Evolutionary conservation across 2,329 filamentous ascomycete genomes (phyloP).

Genomic region (Aschersonia sp.): DNA sequence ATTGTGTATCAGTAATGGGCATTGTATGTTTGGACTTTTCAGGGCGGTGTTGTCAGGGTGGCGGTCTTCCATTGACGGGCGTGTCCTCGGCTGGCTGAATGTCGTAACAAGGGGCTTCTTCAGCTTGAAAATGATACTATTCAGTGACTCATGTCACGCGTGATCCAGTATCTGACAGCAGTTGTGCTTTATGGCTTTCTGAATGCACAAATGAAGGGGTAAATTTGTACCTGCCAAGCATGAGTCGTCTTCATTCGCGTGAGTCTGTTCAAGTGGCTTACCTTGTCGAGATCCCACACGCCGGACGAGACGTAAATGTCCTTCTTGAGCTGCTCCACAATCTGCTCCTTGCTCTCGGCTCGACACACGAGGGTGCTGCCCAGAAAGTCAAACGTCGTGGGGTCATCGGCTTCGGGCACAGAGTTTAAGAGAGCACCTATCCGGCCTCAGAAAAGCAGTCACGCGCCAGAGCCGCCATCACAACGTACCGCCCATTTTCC

Average conservation of each 20-base stretch:
- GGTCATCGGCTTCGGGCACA: conserved; percentile 45
- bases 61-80: too few species aligned
- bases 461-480: background rate
- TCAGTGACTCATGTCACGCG: too few species aligned
- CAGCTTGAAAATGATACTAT: too few species aligned
- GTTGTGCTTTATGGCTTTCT: conserved; percentile 10
- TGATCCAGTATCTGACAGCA: too few species aligned
- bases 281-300: conserved; percentile 70
- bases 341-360: conserved; percentile 55
- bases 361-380: conserved; percentile 57
- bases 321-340: conserved; percentile 47
- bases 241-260: background rate
- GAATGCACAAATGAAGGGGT: conserved; percentile 31
- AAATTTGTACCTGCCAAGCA: conserved; percentile 29
- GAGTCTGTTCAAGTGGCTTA: conserved; percentile 12
- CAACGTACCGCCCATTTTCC: conserved; percentile 49
- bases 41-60: too few species aligned
- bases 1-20: background rate
- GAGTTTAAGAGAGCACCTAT: conserved; percentile 54
- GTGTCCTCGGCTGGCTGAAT: too few species aligned
- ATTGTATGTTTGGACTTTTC: too few species aligned
- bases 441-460: background rate
- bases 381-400: conserved; percentile 49
- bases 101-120: too few species aligned
- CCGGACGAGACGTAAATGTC: conserved; percentile 60